A percentile compares a stretch with the other conserved stretches of the same genome.
Evolutionary conservation across 495 filamentous ascomycete genomes (phyloP).

Genomic region (Tetracladium setigerum): DNA sequence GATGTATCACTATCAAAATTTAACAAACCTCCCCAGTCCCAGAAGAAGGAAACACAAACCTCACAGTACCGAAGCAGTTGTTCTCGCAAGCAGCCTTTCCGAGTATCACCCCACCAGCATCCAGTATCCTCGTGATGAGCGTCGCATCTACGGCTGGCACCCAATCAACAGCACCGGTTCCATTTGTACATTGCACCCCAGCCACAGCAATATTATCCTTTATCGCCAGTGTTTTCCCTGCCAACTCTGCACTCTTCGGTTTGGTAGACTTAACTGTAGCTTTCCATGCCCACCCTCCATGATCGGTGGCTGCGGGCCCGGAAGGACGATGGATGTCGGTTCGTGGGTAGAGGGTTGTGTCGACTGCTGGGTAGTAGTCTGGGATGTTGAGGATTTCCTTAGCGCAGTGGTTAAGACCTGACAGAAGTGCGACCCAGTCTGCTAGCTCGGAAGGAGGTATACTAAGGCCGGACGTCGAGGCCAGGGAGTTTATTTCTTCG

Average conservation of each 20-base stretch:
- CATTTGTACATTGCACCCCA: conserved; percentile 29
- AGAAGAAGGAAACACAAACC: conserved; percentile 8
- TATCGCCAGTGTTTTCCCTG: conserved; percentile 27
- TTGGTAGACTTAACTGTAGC: conserved; percentile 21
- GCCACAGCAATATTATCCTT: conserved; percentile 33
- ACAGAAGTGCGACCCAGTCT: conserved; percentile 10
- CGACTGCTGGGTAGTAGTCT: conserved; percentile 7
- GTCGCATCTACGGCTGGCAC: conserved; percentile 29
- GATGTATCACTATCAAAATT: conserved; percentile 29
- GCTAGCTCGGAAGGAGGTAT: conserved; percentile 7
- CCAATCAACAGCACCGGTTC: conserved; percentile 28
- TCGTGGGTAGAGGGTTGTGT: conserved; percentile 11
- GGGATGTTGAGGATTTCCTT: conserved; percentile 9
- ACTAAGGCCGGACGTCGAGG: neutral
- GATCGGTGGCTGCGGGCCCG: conserved; percentile 4
- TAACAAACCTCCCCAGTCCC: neutral
- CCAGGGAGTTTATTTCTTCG: conserved; percentile 2
- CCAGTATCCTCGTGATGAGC: conserved; percentile 27
- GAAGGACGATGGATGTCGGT: conserved; percentile 7
- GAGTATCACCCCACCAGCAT: conserved; percentile 26
- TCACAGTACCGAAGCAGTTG: conserved; percentile 1
- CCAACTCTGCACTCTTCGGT: conserved; percentile 23
- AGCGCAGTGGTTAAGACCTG: conserved; percentile 13
- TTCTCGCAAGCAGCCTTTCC: conserved; percentile 28
- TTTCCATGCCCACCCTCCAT: conserved; percentile 14